These are phyloP conservation scores for Sporothrix curviconia DNA, from an alignment of 2,329 filamentous ascomycete genomes.

Conservation along the genomic window DNA sequence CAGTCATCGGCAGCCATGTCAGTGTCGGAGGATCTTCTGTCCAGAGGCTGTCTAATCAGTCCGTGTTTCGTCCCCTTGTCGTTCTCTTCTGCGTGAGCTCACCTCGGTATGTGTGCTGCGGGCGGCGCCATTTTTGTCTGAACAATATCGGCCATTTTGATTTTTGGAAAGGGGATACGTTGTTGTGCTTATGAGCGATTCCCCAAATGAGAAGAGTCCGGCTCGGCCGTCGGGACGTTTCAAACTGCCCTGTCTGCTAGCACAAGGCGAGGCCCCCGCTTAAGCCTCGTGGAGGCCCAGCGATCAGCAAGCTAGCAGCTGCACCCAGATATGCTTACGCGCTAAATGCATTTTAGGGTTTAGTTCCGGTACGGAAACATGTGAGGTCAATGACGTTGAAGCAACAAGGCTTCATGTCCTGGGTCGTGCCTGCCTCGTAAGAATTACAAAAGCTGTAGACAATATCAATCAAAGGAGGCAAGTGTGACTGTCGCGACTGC, in stretches of 20 bases:
- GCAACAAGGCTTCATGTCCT: background rate
- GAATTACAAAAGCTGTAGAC: background rate
- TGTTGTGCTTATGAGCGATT: constrained; percentile 5
- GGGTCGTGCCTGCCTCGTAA: background rate
- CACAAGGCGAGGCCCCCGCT: background rate
- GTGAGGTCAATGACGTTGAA: constrained; percentile 1
- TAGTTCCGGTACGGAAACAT: background rate
- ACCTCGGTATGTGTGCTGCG: no score
- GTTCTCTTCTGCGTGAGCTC: no score
- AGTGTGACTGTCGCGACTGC: background rate
- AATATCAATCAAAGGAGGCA: background rate
- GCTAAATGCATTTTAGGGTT: background rate
- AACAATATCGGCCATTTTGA: no score
- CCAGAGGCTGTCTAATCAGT: no score
- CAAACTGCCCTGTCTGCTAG: background rate
- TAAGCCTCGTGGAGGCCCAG: background rate
- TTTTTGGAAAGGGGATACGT: no score
- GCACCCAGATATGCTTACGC: constrained; percentile 1
- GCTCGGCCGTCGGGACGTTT: background rate
- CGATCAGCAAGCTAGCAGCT: no score
- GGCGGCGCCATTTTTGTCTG: no score
- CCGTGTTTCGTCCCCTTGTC: no score
- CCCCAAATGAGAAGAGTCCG: background rate
- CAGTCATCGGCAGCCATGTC: no score
- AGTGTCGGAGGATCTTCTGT: no score